These are phyloP conservation scores for Leccinum disarticulatum DNA, from an alignment of 768 basidiomycete species.

Conservation along the genomic window DNA sequence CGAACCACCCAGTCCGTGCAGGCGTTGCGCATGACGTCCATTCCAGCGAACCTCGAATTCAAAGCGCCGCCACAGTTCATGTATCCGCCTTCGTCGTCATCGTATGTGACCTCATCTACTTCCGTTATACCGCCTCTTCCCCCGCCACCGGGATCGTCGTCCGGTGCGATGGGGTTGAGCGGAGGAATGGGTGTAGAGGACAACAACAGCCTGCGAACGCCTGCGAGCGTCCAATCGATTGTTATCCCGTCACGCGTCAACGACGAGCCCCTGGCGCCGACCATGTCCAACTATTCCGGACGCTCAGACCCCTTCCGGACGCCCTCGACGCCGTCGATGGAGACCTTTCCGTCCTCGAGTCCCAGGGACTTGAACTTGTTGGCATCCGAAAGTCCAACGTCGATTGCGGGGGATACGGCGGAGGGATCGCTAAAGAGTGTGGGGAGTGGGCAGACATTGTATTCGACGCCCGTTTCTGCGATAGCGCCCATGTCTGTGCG, in stretches of 20 bases:
- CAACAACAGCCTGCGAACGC: conserved; percentile 23
- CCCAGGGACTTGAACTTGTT: conserved; percentile 5
- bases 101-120: neutral
- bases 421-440: conserved; percentile 13
- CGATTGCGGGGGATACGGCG: neutral
- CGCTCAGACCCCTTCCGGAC: conserved; percentile 30
- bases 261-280: conserved; percentile 34
- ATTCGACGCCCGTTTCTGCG: conserved; percentile 12
- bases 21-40: conserved; percentile 20
- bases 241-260: conserved; percentile 26
- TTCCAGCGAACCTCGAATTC: conserved; percentile 18
- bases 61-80: conserved; percentile 18
- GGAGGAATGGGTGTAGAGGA: conserved; percentile 4
- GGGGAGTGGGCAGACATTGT: conserved; percentile 20
- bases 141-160: conserved; percentile 14
- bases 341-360: conserved; percentile 25
- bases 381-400: conserved; percentile 1
- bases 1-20: conserved; percentile 46
- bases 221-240: conserved; percentile 21
- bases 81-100: conserved; percentile 23
- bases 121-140: conserved; percentile 12
- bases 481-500: neutral
- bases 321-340: conserved; percentile 31
- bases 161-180: neutral
- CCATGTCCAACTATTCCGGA: conserved; percentile 9